Percentiles rank a stretch among this genome's conserved stretches.
phyloP scores from a whole-genome alignment of 169 alveolate genomes.

The Plasmodium gonderi region DNA sequence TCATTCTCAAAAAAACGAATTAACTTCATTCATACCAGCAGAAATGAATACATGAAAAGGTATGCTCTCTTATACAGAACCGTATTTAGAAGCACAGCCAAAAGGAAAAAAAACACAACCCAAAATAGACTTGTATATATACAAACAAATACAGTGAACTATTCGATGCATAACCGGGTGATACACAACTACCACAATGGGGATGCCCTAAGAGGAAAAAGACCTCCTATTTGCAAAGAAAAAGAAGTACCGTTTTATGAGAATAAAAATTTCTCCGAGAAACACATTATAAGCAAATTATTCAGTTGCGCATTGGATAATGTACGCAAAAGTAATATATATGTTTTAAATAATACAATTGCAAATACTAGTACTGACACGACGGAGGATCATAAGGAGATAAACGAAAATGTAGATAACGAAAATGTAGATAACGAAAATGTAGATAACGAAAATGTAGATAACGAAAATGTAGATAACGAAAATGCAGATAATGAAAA shows the following conservation, averaged over 20 bases:
- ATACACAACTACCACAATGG: background rate
- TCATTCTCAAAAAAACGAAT: background rate
- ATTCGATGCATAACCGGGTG: background rate
- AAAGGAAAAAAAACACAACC: background rate
- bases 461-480: background rate
- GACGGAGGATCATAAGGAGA: background rate
- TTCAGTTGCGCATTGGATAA: background rate
- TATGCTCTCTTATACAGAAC: slow-evolving; percentile 11
- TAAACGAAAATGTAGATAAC: background rate
- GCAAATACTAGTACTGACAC: background rate
- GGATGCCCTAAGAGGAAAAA: background rate
- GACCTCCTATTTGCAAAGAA: background rate
- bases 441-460: background rate
- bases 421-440: background rate
- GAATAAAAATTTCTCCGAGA: background rate
- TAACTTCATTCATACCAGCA: background rate
- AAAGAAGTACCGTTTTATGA: background rate
- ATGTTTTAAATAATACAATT: background rate
- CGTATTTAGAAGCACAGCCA: background rate
- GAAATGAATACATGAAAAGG: slow-evolving; percentile 21
- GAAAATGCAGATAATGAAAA: background rate
- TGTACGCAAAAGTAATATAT: background rate
- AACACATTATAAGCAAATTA: background rate
- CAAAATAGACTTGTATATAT: background rate
- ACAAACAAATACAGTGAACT: background rate